Conservation (phyloP, 441 rosid genomes). For the Raphanus hybrid region DNA sequence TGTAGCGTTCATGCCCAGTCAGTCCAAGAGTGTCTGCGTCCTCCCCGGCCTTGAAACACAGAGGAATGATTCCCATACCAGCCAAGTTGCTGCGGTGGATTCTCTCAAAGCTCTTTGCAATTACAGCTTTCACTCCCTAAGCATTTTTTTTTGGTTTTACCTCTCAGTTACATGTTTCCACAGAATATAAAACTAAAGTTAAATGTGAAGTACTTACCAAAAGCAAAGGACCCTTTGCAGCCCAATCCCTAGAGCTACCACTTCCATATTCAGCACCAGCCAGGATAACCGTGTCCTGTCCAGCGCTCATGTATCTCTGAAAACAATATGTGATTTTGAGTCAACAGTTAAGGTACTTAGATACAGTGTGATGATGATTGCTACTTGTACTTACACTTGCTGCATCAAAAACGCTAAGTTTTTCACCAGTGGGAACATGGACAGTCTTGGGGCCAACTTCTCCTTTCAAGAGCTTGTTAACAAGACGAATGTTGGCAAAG, state of each 20-base stretch:
- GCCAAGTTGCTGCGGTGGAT: slow-evolving; percentile 63
- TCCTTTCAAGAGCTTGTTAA: slow-evolving; percentile 63
- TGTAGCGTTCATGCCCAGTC: slow-evolving; percentile 60
- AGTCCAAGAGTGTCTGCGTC: slow-evolving; percentile 55
- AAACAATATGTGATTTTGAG: slow-evolving; percentile 9
- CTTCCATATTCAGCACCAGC: slow-evolving; percentile 77
- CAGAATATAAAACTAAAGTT: background rate
- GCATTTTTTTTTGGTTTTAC: background rate
- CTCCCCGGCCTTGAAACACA: slow-evolving; percentile 61
- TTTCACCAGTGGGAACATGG: slow-evolving; percentile 66
- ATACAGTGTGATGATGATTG: background rate
- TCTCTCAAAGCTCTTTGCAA: slow-evolving; percentile 69
- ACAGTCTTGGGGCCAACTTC: slow-evolving; percentile 69
- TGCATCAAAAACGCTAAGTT: slow-evolving; percentile 64
- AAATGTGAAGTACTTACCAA: slow-evolving; percentile 44
- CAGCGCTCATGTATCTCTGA: slow-evolving; percentile 59
- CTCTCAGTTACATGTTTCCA: slow-evolving; percentile 18
- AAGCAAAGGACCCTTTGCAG: slow-evolving; percentile 71
- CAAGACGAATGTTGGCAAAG: slow-evolving; percentile 61
- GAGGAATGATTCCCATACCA: slow-evolving; percentile 65
- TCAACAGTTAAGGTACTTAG: background rate
- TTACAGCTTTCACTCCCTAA: slow-evolving; percentile 68
- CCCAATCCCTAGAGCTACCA: slow-evolving; percentile 77
- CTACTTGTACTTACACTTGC: slow-evolving; percentile 57
- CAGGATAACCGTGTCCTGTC: slow-evolving; percentile 59